These are phyloP conservation scores for Ustilago nuda DNA, from an alignment of 1,284 basidiomycete species.

Conservation along the genomic window DNA sequence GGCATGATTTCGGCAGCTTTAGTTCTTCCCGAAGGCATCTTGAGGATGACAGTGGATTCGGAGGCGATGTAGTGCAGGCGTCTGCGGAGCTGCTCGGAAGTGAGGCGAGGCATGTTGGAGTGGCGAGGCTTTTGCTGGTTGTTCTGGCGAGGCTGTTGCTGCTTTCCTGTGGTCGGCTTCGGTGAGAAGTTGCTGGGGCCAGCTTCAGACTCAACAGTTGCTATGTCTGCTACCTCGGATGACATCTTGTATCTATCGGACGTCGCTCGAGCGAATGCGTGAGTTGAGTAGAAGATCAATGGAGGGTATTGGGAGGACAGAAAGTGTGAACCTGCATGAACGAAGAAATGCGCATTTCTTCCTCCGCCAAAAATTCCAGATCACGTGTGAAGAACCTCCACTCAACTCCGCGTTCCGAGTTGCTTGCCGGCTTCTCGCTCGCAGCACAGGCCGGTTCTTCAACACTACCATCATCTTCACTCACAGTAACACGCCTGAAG, in stretches of 20 bases:
- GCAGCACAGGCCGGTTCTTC: conserved; percentile 1
- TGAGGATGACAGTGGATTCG: conserved; percentile 52
- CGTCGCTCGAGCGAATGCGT: neutral
- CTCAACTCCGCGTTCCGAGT: conserved; percentile 6
- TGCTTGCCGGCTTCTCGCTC: conserved; percentile 3
- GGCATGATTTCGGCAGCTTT: conserved; percentile 60
- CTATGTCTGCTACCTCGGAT: conserved; percentile 10
- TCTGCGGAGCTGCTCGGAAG: conserved; percentile 44
- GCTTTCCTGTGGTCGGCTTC: conserved; percentile 9
- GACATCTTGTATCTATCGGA: conserved; percentile 11
- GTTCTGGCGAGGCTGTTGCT: conserved; percentile 6
- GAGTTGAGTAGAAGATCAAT: neutral
- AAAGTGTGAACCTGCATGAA: neutral
- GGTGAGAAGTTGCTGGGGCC: conserved; percentile 19
- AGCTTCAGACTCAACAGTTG: conserved; percentile 9
- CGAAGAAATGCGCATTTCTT: conserved; percentile 4
- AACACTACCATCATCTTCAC: neutral
- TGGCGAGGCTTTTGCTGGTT: conserved; percentile 29
- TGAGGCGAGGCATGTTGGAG: conserved; percentile 27
- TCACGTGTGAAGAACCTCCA: conserved; percentile 8
- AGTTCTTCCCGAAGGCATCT: conserved; percentile 60
- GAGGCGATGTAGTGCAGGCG: conserved; percentile 53
- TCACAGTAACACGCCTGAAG: neutral
- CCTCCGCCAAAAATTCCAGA: neutral
- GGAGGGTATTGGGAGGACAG: conserved; percentile 1